phyloP scores from a whole-genome alignment of 2,329 filamentous ascomycete genomes.

The Ophiobolus disseminans region DNA sequence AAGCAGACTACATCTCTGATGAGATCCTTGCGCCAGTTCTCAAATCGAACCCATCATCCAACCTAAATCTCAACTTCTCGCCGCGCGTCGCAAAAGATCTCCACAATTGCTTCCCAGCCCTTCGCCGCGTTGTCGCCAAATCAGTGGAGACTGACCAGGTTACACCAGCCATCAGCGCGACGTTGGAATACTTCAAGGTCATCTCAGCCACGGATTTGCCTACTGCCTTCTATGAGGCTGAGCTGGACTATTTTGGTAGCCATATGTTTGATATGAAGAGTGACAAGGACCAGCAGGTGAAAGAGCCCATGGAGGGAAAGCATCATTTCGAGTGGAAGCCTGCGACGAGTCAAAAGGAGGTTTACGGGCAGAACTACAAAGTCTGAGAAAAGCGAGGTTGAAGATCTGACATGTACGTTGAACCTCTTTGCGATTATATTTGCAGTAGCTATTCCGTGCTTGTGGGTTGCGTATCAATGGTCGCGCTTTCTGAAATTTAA shows the following conservation, averaged over 20 bases:
- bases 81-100: constrained; percentile 62
- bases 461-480: no score
- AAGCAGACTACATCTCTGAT: constrained; percentile 67
- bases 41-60: constrained; percentile 36
- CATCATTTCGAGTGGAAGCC: constrained; percentile 70
- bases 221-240: constrained; percentile 73
- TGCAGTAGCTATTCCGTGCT: no score
- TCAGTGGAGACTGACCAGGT: constrained; percentile 65
- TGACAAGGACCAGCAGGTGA: constrained; percentile 56
- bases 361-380: constrained; percentile 24
- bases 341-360: constrained; percentile 37
- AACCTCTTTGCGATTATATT: no score
- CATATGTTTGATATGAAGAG: constrained; percentile 69
- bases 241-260: constrained; percentile 74
- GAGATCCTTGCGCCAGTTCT: constrained; percentile 63
- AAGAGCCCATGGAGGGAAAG: constrained; percentile 61
- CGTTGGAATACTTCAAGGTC: constrained; percentile 72
- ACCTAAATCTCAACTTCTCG: constrained; percentile 53
- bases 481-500: no score
- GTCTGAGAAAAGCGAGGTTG: background rate
- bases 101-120: constrained; percentile 55
- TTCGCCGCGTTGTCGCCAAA: constrained; percentile 65
- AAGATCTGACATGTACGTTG: background rate
- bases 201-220: constrained; percentile 66
- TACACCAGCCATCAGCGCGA: constrained; percentile 66